Evolutionary conservation across 441 rosid species (phyloP).

Genomic region (Kokia cookei): DNA sequence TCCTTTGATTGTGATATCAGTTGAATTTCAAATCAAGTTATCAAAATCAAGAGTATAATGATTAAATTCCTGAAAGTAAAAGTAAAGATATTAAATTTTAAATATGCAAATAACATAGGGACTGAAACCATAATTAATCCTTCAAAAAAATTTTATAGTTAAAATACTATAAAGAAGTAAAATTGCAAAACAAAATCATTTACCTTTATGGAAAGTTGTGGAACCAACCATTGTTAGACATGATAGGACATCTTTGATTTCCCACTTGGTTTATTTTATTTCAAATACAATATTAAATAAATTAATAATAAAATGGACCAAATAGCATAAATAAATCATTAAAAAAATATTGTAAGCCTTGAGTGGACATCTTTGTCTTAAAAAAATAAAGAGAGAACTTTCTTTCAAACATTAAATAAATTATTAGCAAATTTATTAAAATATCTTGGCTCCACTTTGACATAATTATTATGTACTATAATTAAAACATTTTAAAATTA

Average conservation of each 20-base stretch:
- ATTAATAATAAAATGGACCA: background rate
- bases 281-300: background rate
- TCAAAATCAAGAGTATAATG: too few species aligned
- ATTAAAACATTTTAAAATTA: background rate
- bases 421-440: background rate
- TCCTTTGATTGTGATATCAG: too few species aligned
- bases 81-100: too few species aligned
- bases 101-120: too few species aligned
- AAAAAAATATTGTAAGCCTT: background rate
- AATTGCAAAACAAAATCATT: background rate
- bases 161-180: background rate
- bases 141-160: background rate
- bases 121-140: too few species aligned
- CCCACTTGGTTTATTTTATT: background rate
- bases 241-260: background rate
- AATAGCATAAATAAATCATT: background rate
- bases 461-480: background rate
- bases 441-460: background rate
- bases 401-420: background rate
- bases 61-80: too few species aligned
- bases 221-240: background rate
- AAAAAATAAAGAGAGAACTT: background rate
- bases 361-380: background rate
- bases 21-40: too few species aligned
- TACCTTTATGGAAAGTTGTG: background rate